Base-by-base conservation (phyloP, 306 rosid species). In the Dryas alaskensis region DNA sequence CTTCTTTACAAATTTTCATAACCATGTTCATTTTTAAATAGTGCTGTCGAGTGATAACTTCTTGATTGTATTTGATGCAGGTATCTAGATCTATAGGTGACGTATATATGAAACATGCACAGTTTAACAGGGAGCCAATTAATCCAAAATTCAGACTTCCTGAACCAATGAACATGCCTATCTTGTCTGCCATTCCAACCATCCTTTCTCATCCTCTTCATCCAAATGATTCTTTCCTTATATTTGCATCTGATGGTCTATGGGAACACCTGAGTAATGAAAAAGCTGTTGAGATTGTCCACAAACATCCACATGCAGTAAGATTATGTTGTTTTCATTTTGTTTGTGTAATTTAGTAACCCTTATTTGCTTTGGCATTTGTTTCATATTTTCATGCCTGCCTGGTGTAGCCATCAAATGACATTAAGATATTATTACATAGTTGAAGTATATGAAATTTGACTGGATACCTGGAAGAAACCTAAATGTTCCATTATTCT, bases 191-290 rank as follows among this genome's bases (percentile, higher is more conserved):
- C 60, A 82, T 62, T 80, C 98, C 98, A 67, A 76, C 92, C 67
- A 88, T 92, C 83, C 14, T 88, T 84, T 83, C 92, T 81, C 98
- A 88, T 69, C 79, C 82, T 62, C 89, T 92, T 75, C 96, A 92
- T 66, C 92, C 90, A 84, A 86, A 86, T 70, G 98, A 92, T 87
- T 90, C 96, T 77, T 92, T 92, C 86, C 94, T 92, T 78, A 92
- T 92, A 83, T 92, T 90, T 88, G 98, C 98, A 72, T 92, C 98
- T 65, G 98, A 92, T 88, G 98, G 98, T 79, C 84, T 92, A 77
- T 92, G 98, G 98, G 98, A 92, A 86, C 96, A 90, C 84, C 83
- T 92, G 81, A 92, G 84, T 82, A 92, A 90, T 81, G 96, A 92
- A 62, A 79, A 83, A 77, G 98, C 98, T 64, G 98, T 90, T 67